Evolutionary conservation across 2,329 filamentous ascomycete genomes (phyloP).

Genomic region (Xylaria polymorpha): DNA sequence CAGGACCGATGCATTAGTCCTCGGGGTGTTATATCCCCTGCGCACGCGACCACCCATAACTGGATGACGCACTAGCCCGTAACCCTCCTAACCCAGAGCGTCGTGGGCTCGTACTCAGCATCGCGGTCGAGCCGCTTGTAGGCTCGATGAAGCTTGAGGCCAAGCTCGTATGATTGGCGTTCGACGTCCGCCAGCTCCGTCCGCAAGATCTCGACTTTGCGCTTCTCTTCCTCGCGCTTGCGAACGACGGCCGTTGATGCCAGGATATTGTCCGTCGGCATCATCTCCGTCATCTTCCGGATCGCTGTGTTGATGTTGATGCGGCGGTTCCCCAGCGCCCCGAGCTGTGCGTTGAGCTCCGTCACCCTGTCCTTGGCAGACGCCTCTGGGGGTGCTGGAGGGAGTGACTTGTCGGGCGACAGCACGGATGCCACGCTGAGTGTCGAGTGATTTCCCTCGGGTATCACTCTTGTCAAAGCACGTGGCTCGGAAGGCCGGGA

Average conservation of each 20-base stretch:
- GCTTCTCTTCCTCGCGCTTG: conserved; percentile 67
- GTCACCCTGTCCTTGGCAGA: conserved; percentile 71
- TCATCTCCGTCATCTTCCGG: conserved; percentile 80
- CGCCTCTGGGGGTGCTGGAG: conserved; percentile 69
- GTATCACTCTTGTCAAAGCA: conserved; percentile 22
- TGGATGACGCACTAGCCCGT: conserved; percentile 63
- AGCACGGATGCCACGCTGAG: conserved; percentile 39
- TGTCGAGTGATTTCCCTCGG: conserved; percentile 37
- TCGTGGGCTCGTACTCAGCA: conserved; percentile 71
- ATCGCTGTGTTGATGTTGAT: conserved; percentile 79
- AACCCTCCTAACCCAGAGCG: conserved; percentile 82
- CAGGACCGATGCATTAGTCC: neutral
- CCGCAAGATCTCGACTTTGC: conserved; percentile 74
- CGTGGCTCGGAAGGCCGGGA: conserved; percentile 28
- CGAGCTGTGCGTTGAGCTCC: conserved; percentile 72
- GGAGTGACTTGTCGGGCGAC: conserved; percentile 66
- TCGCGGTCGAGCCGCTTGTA: conserved; percentile 80
- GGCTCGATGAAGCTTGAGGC: conserved; percentile 77
- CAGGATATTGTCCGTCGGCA: conserved; percentile 76
- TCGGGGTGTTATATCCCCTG: neutral
- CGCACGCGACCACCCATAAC: neutral
- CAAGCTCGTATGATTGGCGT: conserved; percentile 81
- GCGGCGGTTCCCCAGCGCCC: conserved; percentile 73
- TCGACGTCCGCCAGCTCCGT: conserved; percentile 77
- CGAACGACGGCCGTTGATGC: conserved; percentile 71